Conservation (phyloP, 129 eudicot genomes). For the Calendula officinalis region DNA sequence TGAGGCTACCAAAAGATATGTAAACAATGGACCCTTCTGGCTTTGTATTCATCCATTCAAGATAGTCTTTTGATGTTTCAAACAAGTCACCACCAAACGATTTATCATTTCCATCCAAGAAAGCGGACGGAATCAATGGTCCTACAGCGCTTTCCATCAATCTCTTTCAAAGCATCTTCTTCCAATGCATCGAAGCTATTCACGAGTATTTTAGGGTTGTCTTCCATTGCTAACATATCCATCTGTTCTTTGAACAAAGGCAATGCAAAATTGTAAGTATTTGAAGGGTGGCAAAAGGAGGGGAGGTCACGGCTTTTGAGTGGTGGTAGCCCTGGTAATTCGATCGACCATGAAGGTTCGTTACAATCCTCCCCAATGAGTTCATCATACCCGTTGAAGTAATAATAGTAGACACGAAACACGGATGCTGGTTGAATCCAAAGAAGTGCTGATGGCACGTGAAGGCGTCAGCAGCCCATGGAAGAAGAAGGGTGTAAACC, state of each 20-base stretch:
- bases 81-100: conserved; percentile 27
- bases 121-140: conserved; percentile 38
- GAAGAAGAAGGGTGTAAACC: conserved; percentile 42
- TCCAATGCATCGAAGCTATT: conserved; percentile 42
- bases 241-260: conserved; percentile 30
- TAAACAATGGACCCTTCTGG: conserved; percentile 25
- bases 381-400: conserved; percentile 40
- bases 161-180: conserved; percentile 25
- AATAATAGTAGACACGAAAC: conserved; percentile 39
- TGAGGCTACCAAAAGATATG: conserved; percentile 32
- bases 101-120: conserved; percentile 22
- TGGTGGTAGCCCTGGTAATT: conserved; percentile 39
- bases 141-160: conserved; percentile 32
- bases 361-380: conserved; percentile 4
- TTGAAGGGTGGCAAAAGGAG: conserved; percentile 31
- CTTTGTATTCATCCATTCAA: conserved; percentile 31
- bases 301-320: conserved; percentile 37
- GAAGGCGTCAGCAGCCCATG: conserved; percentile 37
- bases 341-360: conserved; percentile 30
- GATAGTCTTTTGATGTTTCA: conserved; percentile 8
- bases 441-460: conserved; percentile 38
- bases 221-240: conserved; percentile 20
- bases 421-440: conserved; percentile 69
- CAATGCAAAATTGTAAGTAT: not conserved
- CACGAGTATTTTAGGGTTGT: conserved; percentile 31